Conservation (phyloP, 2,329 filamentous ascomycete genomes). For the Ceratocystiopsis minuta region DNA sequence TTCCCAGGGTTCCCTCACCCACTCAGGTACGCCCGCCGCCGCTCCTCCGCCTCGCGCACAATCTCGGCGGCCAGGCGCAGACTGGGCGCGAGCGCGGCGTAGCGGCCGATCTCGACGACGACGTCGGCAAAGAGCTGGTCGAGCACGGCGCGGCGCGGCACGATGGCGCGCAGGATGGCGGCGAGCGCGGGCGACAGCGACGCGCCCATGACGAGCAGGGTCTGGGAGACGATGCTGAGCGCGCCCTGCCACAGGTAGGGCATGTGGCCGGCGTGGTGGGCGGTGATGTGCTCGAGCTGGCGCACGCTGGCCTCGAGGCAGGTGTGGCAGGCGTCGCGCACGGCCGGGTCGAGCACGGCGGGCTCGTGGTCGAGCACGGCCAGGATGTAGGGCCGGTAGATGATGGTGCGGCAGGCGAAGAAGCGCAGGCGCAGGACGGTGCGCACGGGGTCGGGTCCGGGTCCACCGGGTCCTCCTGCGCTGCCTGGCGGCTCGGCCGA, state of each 20-base stretch:
- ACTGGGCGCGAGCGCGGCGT: slow-evolving; percentile 59
- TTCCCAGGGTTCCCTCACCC: too few species aligned
- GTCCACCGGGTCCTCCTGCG: too few species aligned
- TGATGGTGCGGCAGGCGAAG: slow-evolving; percentile 73
- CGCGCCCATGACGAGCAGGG: slow-evolving; percentile 66
- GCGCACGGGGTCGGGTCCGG: slow-evolving; percentile 45
- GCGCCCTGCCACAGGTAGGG: slow-evolving; percentile 77
- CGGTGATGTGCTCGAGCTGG: slow-evolving; percentile 61
- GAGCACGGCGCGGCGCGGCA: slow-evolving; percentile 40
- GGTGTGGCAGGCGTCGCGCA: slow-evolving; percentile 63
- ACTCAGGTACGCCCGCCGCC: slow-evolving; percentile 44
- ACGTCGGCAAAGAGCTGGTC: slow-evolving; percentile 65
- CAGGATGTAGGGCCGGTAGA: slow-evolving; percentile 68
- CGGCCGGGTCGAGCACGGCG: slow-evolving; percentile 49
- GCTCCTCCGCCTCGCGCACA: slow-evolving; percentile 58
- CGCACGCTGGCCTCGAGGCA: slow-evolving; percentile 65
- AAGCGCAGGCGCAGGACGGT: slow-evolving; percentile 64
- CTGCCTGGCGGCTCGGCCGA: neutral
- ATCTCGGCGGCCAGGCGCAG: slow-evolving; percentile 62
- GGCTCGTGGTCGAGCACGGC: slow-evolving; percentile 65
- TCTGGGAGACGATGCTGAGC: slow-evolving; percentile 67
- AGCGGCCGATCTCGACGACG: slow-evolving; percentile 55
- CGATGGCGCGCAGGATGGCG: slow-evolving; percentile 40
- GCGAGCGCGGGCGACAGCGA: slow-evolving; percentile 61
- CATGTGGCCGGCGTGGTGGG: slow-evolving; percentile 68